A percentile compares a stretch with the other conserved stretches of the same genome.
Conservation (phyloP, 768 basidiomycete genomes). For the Psilocybe tampanensis region DNA sequence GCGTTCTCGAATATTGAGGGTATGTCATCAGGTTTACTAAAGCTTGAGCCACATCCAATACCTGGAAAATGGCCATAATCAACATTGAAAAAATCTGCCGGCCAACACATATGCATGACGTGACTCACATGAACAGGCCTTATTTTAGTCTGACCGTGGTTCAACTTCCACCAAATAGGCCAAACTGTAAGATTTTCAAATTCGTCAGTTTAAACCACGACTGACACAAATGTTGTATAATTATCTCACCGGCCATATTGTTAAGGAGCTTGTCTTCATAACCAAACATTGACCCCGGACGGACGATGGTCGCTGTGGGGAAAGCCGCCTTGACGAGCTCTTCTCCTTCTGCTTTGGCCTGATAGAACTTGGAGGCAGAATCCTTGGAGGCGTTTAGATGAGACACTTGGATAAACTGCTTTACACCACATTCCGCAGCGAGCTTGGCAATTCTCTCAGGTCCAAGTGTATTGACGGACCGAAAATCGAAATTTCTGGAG, state of each 20-base stretch:
- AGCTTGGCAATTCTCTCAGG: constrained; percentile 87
- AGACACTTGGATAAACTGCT: constrained; percentile 90
- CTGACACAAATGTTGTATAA: constrained; percentile 4
- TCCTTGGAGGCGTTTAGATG: constrained; percentile 86
- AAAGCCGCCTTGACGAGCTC: constrained; percentile 82
- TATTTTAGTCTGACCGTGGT: constrained; percentile 82
- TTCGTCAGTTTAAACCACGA: constrained; percentile 5
- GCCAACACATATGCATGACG: constrained; percentile 12
- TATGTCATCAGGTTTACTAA: constrained; percentile 74
- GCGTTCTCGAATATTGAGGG: constrained; percentile 63
- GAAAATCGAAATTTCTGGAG: constrained; percentile 83
- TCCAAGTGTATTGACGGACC: constrained; percentile 79
- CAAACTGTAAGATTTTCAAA: constrained; percentile 54
- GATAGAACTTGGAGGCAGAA: constrained; percentile 84
- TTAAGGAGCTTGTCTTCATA: constrained; percentile 93
- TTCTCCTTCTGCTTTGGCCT: constrained; percentile 90
- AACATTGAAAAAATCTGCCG: constrained; percentile 17
- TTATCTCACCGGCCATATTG: constrained; percentile 80
- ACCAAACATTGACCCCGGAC: constrained; percentile 88
- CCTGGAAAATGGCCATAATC: constrained; percentile 42
- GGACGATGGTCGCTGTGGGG: constrained; percentile 84
- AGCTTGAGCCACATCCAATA: constrained; percentile 92
- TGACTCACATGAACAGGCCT: constrained; percentile 87
- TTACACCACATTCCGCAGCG: constrained; percentile 74
- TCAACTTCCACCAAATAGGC: constrained; percentile 94